These are phyloP conservation scores for Magnolia changhungtana DNA, from an alignment of 164 flowering plant species.

Conservation along the genomic window DNA sequence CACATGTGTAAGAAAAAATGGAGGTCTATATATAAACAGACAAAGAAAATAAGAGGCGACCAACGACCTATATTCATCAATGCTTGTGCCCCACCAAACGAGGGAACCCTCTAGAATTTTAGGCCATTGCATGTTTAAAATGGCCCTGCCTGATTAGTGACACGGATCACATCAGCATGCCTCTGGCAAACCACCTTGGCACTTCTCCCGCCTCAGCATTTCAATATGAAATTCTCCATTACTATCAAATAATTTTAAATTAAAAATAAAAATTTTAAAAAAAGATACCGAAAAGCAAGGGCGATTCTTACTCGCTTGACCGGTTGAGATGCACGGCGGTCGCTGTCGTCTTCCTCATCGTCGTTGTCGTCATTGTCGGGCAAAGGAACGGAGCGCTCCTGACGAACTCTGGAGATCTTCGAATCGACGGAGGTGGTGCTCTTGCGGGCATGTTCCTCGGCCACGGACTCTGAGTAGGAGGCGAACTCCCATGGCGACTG, in stretches of 20 bases:
- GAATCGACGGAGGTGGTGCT: constrained; percentile 85
- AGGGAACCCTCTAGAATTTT: not conserved
- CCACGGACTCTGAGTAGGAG: constrained; percentile 63
- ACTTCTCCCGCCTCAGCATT: not conserved
- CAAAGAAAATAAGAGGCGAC: too few species aligned
- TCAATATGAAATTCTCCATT: not conserved
- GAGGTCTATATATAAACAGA: too few species aligned
- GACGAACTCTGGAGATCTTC: constrained; percentile 59
- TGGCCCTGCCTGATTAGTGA: too few species aligned
- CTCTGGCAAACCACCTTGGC: not conserved
- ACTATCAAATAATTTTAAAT: not conserved
- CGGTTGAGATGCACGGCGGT: constrained; percentile 34
- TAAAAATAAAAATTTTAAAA: not conserved
- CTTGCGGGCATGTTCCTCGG: constrained; percentile 81
- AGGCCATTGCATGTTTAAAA: not conserved
- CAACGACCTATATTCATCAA: too few species aligned
- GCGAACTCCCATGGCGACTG: constrained; percentile 96
- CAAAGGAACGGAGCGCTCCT: constrained; percentile 28
- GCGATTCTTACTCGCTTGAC: constrained; percentile 45
- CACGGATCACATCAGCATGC: not conserved
- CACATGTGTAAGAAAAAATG: too few species aligned
- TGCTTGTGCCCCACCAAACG: not conserved
- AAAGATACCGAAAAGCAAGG: not conserved
- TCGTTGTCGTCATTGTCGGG: constrained; percentile 22
- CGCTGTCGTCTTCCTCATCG: not conserved